Evolutionary conservation across 164 flowering plant genomes (phyloP).

Genomic region (Vitis labrusca): DNA sequence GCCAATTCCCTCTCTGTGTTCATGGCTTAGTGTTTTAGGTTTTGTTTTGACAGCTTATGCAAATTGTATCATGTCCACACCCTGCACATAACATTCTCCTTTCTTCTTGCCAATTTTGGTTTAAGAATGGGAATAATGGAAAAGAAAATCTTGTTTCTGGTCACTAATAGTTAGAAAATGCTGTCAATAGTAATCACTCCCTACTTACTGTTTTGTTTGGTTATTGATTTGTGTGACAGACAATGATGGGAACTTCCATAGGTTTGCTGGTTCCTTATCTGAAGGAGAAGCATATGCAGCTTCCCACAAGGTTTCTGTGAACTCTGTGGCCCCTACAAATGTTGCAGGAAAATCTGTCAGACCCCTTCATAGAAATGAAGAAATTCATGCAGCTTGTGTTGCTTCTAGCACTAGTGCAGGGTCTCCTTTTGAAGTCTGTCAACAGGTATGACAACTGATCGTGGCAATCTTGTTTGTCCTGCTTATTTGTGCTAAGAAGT

Average conservation of each 20-base stretch:
- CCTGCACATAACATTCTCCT: background rate
- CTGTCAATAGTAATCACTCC: background rate
- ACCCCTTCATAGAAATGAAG: background rate
- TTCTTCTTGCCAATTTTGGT: background rate
- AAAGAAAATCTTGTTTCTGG: background rate
- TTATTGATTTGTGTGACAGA: background rate
- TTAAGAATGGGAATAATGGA: background rate
- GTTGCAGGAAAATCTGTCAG: background rate
- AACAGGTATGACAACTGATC: background rate
- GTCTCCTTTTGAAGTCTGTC: background rate
- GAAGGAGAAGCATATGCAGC: background rate
- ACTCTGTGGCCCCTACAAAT: background rate
- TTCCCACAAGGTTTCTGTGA: background rate
- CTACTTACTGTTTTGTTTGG: background rate
- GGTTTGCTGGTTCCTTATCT: background rate
- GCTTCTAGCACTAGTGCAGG: slow-evolving; percentile 1
- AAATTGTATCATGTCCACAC: too few species aligned
- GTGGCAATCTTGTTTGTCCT: too few species aligned
- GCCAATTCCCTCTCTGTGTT: too few species aligned
- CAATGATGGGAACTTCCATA: background rate
- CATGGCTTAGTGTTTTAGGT: too few species aligned
- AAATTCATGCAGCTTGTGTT: background rate
- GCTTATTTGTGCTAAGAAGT: too few species aligned
- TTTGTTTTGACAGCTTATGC: too few species aligned
- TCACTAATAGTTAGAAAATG: background rate